Conservation (phyloP, 306 rosid species). For the Mimosa pudica region DNA sequence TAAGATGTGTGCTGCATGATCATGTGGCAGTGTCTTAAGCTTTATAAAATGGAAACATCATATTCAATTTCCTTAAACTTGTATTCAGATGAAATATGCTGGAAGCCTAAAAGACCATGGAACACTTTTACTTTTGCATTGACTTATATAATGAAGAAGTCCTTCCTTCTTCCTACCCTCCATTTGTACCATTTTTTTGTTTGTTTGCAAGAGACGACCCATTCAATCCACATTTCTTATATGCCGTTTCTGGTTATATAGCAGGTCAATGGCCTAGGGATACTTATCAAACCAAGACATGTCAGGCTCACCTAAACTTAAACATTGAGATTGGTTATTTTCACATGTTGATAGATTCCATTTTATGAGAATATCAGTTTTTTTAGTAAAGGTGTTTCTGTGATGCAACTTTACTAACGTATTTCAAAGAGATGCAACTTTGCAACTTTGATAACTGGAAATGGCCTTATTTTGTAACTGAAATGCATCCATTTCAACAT, state of each 20-base stretch:
- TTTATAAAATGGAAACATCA: neutral
- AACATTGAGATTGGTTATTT: neutral
- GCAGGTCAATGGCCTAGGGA: neutral
- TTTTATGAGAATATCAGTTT: neutral
- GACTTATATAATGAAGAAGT: neutral
- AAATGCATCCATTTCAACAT: neutral
- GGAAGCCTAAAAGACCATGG: neutral
- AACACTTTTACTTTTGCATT: neutral
- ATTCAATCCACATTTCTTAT: neutral
- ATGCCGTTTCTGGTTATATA: neutral
- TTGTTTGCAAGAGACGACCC: neutral
- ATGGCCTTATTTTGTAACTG: neutral
- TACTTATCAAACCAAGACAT: neutral
- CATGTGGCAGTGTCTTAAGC: neutral
- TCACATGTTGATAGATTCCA: neutral
- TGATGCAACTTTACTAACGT: neutral
- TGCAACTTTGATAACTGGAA: slow-evolving; percentile 1
- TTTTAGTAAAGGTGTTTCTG: neutral
- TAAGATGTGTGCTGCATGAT: neutral
- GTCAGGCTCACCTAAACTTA: neutral
- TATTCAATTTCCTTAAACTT: neutral
- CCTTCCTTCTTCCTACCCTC: neutral
- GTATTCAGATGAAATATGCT: neutral
- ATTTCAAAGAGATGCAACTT: neutral
- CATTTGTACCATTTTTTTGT: neutral